These are phyloP conservation scores for Schwanniomyces etchellsii DNA, from an alignment of 1,139 yeast species.

Conservation along the genomic window DNA sequence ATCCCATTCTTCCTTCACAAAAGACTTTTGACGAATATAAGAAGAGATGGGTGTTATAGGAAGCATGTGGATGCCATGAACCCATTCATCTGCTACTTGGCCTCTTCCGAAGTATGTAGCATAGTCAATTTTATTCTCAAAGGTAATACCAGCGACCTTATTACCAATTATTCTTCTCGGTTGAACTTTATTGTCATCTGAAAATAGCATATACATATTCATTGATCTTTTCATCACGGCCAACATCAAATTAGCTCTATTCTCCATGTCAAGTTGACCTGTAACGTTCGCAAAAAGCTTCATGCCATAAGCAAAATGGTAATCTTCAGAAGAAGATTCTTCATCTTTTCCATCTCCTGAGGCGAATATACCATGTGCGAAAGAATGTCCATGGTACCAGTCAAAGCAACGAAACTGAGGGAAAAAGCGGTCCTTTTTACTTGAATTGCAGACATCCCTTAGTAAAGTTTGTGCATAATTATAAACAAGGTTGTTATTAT, in stretches of 20 bases:
- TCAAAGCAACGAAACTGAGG: constrained; percentile 40
- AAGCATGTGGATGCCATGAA: constrained; percentile 45
- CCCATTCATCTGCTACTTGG: constrained; percentile 39
- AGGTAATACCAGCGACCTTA: constrained; percentile 41
- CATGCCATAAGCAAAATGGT: constrained; percentile 40
- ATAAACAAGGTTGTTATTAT: constrained; percentile 20
- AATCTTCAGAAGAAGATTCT: constrained; percentile 43
- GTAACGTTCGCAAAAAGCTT: constrained; percentile 31
- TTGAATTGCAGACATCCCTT: constrained; percentile 39
- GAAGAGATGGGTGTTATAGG: constrained; percentile 42
- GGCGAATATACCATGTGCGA: constrained; percentile 42
- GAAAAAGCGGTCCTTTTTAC: constrained; percentile 26
- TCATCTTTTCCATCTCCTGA: constrained; percentile 45
- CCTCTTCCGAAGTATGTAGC: constrained; percentile 43
- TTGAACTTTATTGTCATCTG: constrained; percentile 33
- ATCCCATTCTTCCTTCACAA: constrained; percentile 42
- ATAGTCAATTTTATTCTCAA: constrained; percentile 41
- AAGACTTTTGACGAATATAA: constrained; percentile 27
- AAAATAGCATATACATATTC: constrained; percentile 39
- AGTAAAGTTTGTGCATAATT: constrained; percentile 30
- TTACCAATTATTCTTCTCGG: constrained; percentile 33
- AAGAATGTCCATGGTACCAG: constrained; percentile 45
- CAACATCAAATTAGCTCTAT: constrained; percentile 35
- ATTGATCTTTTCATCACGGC: constrained; percentile 37
- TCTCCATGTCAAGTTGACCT: constrained; percentile 31